Base-by-base conservation (phyloP, 345 rosid species). In the Rhizophora mangle region DNA sequence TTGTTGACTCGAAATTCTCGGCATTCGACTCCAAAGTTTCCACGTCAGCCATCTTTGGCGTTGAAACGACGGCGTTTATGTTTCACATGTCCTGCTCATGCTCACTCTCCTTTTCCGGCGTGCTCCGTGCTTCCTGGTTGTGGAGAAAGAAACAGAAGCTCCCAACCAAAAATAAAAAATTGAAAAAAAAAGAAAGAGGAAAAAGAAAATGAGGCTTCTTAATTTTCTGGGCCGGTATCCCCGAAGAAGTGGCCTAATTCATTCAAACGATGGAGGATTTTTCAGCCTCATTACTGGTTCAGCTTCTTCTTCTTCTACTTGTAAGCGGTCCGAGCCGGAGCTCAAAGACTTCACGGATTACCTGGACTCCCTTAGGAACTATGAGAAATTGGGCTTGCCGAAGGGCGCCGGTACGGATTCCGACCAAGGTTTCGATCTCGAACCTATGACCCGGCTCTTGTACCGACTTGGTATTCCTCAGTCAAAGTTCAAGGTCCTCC, bases 361-460 rank as follows among this genome's bases (percentile, higher is more conserved):
- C 78, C 63, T 95, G 60, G 92, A 92, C 79, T 84, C 96, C 9
- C 91, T 90, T 27, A 89, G 83, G 69, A 95, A 95, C 87, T 88
- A 84, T 70, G 99, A 95, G 87, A 90, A 87, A 74, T 80, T 74
- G 22, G 98, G 98, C 3, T 84, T 88, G 20, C 96, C 96, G 7
- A 92, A 82, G 76, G 96, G 80, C 57, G 96, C 97, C 2, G 99
- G 96, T 49, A 88, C 94, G 4, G 96, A 95, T 76, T 90, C 97
- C 0, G 84, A 78, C 56, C 89, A 90, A 0, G 99, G 99, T 5
- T 86, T 95, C 57, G 96, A 95, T 83, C 86, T 95, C 56, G 80
- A 85, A 66, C 84, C 96, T 22, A 92, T 92, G 96, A 78, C 79
- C 63, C 86, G 96, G 46, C 85, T 95, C 66, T 73, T 90, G 96